Evolutionary conservation across 2,329 filamentous ascomycete species (phyloP).

Genomic region (Ramichloridium luteum): DNA sequence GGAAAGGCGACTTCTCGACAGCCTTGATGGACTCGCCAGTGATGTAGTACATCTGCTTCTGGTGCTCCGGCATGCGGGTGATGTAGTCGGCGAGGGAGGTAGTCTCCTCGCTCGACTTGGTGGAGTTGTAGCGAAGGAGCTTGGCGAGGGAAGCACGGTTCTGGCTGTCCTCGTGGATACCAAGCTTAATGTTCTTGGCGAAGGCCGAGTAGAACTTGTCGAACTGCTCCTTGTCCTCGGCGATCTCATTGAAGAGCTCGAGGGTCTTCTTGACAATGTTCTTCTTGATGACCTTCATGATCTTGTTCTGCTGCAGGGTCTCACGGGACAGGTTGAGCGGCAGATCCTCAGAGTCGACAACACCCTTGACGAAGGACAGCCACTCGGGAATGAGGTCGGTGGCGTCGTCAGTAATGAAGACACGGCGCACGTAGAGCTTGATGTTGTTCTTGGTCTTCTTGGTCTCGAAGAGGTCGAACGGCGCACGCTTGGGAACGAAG

Average conservation of each 20-base stretch:
- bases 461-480: conserved; percentile 99
- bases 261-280: conserved; percentile 99
- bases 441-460: conserved; percentile 99
- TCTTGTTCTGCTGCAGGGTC: conserved; percentile 99
- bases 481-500: conserved; percentile 98
- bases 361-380: conserved; percentile 99
- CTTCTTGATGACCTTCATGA: conserved; percentile 99
- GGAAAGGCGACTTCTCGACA: conserved; percentile 95
- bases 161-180: conserved; percentile 99
- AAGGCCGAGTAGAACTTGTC: conserved; percentile 99
- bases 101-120: conserved; percentile 96
- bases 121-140: conserved; percentile 97
- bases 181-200: conserved; percentile 99
- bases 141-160: conserved; percentile 89
- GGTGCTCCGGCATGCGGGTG: conserved; percentile 98
- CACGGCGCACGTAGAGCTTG: conserved; percentile 99
- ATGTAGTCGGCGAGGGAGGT: conserved; percentile 96
- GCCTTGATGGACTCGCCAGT: conserved; percentile 99
- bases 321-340: conserved; percentile 99
- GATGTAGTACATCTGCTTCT: conserved; percentile 99
- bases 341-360: conserved; percentile 98
- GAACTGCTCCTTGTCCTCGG: conserved; percentile 99
- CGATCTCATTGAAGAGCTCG: conserved; percentile 97
- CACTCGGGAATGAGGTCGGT: conserved; percentile 99
- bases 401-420: conserved; percentile 99